Conservation (phyloP, 495 filamentous ascomycete genomes). For the Zalerion maritima region DNA sequence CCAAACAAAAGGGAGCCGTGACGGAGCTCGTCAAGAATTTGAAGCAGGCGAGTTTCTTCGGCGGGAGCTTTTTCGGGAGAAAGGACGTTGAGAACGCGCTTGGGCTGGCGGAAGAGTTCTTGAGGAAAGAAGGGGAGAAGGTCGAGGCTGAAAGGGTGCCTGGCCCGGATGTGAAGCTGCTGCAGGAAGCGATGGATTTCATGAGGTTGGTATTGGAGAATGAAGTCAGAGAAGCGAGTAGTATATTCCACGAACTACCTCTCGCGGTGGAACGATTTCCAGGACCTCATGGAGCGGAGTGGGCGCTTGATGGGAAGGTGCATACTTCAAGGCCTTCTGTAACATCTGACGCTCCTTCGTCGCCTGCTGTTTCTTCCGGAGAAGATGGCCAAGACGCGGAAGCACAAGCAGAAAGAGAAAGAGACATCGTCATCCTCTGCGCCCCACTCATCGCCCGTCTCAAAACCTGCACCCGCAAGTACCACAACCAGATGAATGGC, state of each 20-base stretch:
- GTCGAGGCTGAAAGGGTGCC: constrained; percentile 24
- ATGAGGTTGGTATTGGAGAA: constrained; percentile 46
- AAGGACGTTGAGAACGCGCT: constrained; percentile 47
- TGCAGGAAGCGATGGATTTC: constrained; percentile 46
- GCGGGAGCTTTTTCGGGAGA: constrained; percentile 54
- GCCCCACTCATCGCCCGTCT: too few relatives aligned
- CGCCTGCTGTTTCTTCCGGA: too few relatives aligned
- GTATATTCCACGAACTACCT: constrained; percentile 61
- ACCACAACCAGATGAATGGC: too few relatives aligned
- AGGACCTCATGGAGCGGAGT: constrained; percentile 35
- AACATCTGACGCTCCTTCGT: too few relatives aligned
- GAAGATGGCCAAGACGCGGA: too few relatives aligned
- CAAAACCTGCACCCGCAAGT: too few relatives aligned
- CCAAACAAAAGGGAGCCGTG: constrained; percentile 48
- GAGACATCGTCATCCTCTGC: too few relatives aligned
- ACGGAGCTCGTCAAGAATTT: constrained; percentile 60
- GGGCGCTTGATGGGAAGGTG: constrained; percentile 42
- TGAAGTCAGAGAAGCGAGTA: constrained; percentile 47
- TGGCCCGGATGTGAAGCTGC: constrained; percentile 46
- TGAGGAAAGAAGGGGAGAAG: constrained; percentile 35
- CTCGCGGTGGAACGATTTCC: constrained; percentile 51
- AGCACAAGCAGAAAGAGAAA: too few relatives aligned
- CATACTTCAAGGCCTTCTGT: constrained; percentile 19
- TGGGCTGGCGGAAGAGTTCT: constrained; percentile 47
- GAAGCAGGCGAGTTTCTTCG: constrained; percentile 79